Evolutionary conservation across 2,329 filamentous ascomycete species (phyloP).

Genomic region (Zalaria obscura): DNA sequence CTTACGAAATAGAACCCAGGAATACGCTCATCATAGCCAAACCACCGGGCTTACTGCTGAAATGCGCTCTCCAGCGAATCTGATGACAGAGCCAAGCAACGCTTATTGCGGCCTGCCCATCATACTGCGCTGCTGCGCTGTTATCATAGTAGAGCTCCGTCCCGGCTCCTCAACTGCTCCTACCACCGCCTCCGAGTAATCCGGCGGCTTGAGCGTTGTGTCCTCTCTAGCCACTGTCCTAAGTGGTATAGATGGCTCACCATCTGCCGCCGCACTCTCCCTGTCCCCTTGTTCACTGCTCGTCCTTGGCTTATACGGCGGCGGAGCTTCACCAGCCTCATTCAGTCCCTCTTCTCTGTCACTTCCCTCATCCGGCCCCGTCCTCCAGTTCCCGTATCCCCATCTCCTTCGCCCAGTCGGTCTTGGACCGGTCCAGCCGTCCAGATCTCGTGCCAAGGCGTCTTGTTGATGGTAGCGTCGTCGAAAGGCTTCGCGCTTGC

Average conservation of each 20-base stretch:
- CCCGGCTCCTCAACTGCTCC: background rate
- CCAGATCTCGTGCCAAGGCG: slow-evolving; percentile 21
- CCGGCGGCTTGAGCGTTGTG: slow-evolving; percentile 24
- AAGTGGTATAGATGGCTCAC: slow-evolving; percentile 19
- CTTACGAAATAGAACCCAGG: too few relatives aligned
- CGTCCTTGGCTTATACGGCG: slow-evolving; percentile 38
- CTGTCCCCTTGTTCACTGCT: slow-evolving; percentile 3
- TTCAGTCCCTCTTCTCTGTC: slow-evolving; percentile 42
- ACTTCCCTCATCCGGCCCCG: slow-evolving; percentile 11
- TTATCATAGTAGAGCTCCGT: too few relatives aligned
- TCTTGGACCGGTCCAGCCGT: slow-evolving; percentile 5
- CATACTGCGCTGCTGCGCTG: too few relatives aligned
- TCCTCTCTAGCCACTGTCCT: slow-evolving; percentile 23
- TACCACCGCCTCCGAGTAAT: slow-evolving; percentile 18
- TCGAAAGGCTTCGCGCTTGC: slow-evolving; percentile 14
- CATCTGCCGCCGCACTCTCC: slow-evolving; percentile 2
- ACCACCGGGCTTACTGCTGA: too few relatives aligned
- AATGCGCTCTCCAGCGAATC: too few relatives aligned
- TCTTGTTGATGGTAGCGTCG: slow-evolving; percentile 13
- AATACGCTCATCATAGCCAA: too few relatives aligned
- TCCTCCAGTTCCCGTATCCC: slow-evolving; percentile 5
- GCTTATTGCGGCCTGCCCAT: too few relatives aligned
- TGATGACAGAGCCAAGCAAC: too few relatives aligned
- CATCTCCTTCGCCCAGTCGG: slow-evolving; percentile 1
- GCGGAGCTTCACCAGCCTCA: slow-evolving; percentile 50